Conservation (phyloP, 495 filamentous ascomycete genomes). For the Pyronema omphalodes region DNA sequence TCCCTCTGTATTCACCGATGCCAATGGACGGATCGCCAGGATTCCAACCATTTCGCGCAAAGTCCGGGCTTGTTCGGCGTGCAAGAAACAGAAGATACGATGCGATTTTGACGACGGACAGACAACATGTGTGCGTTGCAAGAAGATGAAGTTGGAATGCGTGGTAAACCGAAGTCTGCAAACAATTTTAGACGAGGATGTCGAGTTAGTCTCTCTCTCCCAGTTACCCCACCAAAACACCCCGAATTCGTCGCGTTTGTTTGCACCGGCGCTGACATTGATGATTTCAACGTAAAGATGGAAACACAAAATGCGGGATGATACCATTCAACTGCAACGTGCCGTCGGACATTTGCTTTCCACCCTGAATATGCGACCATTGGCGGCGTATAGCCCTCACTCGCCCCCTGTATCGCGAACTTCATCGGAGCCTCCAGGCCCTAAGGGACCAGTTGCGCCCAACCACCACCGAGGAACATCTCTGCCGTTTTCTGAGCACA, state of each 20-base stretch:
- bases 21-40: conserved; percentile 6
- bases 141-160: conserved; percentile 25
- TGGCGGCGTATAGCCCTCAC: conserved; percentile 11
- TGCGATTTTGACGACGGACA: conserved; percentile 24
- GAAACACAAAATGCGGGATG: conserved; percentile 24
- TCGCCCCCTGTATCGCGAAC: conserved; percentile 13
- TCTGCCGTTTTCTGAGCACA: too few relatives aligned
- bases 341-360: conserved; percentile 19
- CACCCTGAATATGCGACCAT: conserved; percentile 15
- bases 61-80: conserved; percentile 24
- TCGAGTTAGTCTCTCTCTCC: conserved; percentile 20
- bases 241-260: neutral
- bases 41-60: conserved; percentile 24
- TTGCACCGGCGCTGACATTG: neutral
- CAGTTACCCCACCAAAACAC: neutral
- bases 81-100: conserved; percentile 27
- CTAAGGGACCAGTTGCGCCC: neutral
- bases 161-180: conserved; percentile 27
- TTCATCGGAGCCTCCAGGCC: conserved; percentile 9
- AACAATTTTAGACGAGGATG: conserved; percentile 26
- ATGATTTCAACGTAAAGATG: conserved; percentile 11
- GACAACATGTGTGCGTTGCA: conserved; percentile 24
- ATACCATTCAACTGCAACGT: conserved; percentile 19
- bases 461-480: too few relatives aligned
- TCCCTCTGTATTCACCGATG: neutral